Percentiles rank a stretch among this genome's conserved stretches.
phyloP scores from a whole-genome alignment of 495 filamentous ascomycete genomes.

The Lophium mytilinum region DNA sequence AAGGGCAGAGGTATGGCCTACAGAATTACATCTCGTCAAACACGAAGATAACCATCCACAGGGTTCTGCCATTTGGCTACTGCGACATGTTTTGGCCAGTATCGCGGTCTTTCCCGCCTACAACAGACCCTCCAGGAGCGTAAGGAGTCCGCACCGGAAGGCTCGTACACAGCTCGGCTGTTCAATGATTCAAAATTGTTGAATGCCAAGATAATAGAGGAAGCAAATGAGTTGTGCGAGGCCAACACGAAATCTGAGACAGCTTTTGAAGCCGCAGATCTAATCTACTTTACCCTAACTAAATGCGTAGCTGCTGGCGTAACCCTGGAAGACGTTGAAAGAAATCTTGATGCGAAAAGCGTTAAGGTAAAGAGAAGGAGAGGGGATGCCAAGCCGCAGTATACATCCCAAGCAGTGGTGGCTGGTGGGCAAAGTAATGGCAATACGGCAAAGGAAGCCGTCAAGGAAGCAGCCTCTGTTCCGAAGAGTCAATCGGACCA shows the following conservation, averaged over 20 bases:
- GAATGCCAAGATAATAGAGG: constrained; percentile 95
- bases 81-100: constrained; percentile 81
- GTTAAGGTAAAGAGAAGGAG: constrained; percentile 84
- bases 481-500: constrained; percentile 35
- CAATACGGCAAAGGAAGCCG: constrained; percentile 22
- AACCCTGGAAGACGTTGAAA: constrained; percentile 76
- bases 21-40: constrained; percentile 16
- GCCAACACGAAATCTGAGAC: constrained; percentile 74
- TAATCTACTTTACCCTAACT: constrained; percentile 91
- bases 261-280: constrained; percentile 87
- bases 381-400: constrained; percentile 85
- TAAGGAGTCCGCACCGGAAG: constrained; percentile 71
- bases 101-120: constrained; percentile 70
- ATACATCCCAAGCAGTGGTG: constrained; percentile 40
- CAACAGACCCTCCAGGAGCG: constrained; percentile 75
- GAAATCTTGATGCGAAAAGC: constrained; percentile 87
- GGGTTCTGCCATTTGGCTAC: constrained; percentile 94
- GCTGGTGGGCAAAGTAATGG: constrained; percentile 4
- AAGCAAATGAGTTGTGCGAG: constrained; percentile 87
- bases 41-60: constrained; percentile 28
- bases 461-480: constrained; percentile 38
- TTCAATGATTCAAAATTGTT: constrained; percentile 87
- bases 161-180: constrained; percentile 86
- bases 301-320: constrained; percentile 80
- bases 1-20: constrained; percentile 55